phyloP scores from a whole-genome alignment of 176 grass and related monocot genomes.

The Musa schizocarpa region DNA sequence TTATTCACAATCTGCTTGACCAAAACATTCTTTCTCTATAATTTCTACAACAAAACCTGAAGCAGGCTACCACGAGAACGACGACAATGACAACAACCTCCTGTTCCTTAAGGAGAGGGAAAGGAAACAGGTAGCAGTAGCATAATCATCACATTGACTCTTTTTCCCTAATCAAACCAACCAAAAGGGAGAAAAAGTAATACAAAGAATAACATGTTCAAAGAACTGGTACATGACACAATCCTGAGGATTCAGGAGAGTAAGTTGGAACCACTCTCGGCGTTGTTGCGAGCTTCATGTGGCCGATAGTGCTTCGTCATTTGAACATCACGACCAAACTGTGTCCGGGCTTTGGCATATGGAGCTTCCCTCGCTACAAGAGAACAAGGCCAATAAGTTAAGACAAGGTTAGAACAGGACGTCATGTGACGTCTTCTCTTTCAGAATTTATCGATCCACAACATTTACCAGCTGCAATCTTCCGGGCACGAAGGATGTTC shows the following conservation, averaged over 20 bases:
- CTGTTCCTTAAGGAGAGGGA: not conserved
- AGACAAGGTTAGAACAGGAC: not conserved
- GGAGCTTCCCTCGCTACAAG: conserved; percentile 87
- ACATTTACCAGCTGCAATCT: conserved; percentile 38
- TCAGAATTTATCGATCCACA: not conserved
- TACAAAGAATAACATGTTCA: not conserved
- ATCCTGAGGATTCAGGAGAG: conserved; percentile 21
- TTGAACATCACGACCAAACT: conserved; percentile 66
- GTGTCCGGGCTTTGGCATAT: conserved; percentile 86
- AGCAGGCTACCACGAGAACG: too few relatives aligned
- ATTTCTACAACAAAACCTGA: conserved; percentile 3
- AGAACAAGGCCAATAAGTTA: not conserved
- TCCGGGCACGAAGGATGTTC: conserved; percentile 77
- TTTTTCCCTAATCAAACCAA: not conserved
- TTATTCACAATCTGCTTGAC: conserved; percentile 9
- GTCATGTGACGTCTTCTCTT: not conserved
- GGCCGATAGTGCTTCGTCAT: conserved; percentile 61
- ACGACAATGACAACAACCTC: too few relatives aligned
- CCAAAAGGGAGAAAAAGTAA: not conserved
- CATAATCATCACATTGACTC: not conserved
- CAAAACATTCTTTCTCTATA: not conserved
- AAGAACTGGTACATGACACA: not conserved
- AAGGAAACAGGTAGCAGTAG: too few relatives aligned
- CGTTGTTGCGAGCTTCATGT: conserved; percentile 42
- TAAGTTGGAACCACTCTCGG: conserved; percentile 32